Conservation (phyloP, 2,329 filamentous ascomycete genomes). For the Ophiostoma triangulosporum region DNA sequence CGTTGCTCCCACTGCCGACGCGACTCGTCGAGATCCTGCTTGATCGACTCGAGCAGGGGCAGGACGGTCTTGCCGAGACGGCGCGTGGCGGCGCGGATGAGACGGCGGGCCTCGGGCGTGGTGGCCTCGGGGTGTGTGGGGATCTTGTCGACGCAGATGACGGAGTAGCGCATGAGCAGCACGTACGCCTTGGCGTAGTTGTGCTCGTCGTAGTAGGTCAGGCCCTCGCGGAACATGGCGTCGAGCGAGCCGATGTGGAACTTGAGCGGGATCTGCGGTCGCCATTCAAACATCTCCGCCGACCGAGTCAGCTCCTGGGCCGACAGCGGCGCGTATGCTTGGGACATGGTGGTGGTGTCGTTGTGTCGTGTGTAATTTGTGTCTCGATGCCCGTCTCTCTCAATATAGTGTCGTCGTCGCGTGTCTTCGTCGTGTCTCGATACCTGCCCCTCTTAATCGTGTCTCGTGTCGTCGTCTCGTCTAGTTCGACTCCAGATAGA, state of each 20-base stretch:
- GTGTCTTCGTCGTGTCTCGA: neutral
- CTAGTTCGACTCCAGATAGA: neutral
- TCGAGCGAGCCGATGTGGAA: constrained; percentile 74
- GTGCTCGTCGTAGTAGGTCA: constrained; percentile 72
- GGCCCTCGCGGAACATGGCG: constrained; percentile 69
- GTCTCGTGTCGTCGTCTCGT: neutral
- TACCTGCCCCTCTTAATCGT: neutral
- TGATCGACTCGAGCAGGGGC: constrained; percentile 60
- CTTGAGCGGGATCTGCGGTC: constrained; percentile 59
- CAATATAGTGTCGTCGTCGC: neutral
- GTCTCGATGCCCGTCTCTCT: neutral
- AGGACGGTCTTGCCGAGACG: constrained; percentile 43
- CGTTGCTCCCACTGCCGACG: constrained; percentile 50
- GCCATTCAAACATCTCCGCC: constrained; percentile 72
- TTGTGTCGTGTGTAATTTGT: neutral
- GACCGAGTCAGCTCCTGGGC: constrained; percentile 64
- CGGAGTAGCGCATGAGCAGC: constrained; percentile 77
- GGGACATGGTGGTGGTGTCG: neutral
- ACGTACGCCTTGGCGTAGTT: constrained; percentile 83
- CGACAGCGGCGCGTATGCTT: constrained; percentile 40
- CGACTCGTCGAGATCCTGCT: constrained; percentile 60
- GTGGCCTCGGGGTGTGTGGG: constrained; percentile 63
- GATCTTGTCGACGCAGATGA: constrained; percentile 67
- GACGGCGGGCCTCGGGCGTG: constrained; percentile 48
- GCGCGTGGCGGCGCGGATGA: constrained; percentile 39